A percentile compares a stretch with the other conserved stretches of the same genome.
phyloP scores from a whole-genome alignment of 257 asterid species.

The Ehretia macrophylla region DNA sequence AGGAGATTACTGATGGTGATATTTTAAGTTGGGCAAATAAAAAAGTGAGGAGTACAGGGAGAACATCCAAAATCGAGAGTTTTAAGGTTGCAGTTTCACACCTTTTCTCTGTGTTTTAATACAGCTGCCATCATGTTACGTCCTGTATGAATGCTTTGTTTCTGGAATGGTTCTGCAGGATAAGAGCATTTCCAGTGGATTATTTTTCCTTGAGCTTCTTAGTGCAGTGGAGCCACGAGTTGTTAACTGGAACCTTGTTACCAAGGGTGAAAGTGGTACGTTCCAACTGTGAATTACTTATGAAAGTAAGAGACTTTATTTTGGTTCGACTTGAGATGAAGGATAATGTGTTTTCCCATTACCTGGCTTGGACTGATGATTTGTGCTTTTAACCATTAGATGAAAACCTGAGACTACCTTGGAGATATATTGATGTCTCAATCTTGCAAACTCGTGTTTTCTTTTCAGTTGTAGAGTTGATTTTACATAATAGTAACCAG shows the following conservation, averaged over 20 bases:
- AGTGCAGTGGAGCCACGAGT: constrained; percentile 95
- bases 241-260: constrained; percentile 93
- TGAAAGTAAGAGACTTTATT: too few species aligned
- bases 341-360: too few species aligned
- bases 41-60: constrained; percentile 72
- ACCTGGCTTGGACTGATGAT: too few species aligned
- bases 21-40: constrained; percentile 89
- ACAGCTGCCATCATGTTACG: background rate
- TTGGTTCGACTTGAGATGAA: too few species aligned
- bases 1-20: constrained; percentile 81
- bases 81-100: constrained; percentile 59
- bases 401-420: too few species aligned
- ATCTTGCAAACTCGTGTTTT: too few species aligned
- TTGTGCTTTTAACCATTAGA: too few species aligned
- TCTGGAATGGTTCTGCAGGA: constrained; percentile 48
- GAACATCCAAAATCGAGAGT: constrained; percentile 76
- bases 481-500: too few species aligned
- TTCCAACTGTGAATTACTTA: background rate
- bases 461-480: too few species aligned
- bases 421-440: too few species aligned
- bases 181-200: constrained; percentile 80
- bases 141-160: constrained; percentile 12
- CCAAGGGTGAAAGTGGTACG: constrained; percentile 93
- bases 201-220: constrained; percentile 91
- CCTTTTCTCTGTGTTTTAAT: constrained; percentile 3